These are phyloP conservation scores for Dissophora ornata DNA, from an alignment of 192 early-diverging fungal species.

Conservation along the genomic window DNA sequence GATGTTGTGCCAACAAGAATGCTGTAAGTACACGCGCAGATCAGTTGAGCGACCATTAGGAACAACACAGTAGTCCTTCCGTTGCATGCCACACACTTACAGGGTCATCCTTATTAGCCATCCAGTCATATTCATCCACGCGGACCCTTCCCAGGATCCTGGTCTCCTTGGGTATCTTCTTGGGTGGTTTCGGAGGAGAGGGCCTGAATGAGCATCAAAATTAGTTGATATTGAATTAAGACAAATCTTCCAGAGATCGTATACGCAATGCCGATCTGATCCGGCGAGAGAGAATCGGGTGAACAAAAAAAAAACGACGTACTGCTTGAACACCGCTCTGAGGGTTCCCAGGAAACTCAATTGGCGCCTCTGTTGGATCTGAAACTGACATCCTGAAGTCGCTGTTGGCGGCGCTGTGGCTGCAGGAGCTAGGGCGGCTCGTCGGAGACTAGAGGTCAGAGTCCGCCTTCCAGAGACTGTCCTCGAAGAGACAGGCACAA, in stretches of 20 bases:
- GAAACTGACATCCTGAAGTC: constrained; percentile 9
- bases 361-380: constrained; percentile 29
- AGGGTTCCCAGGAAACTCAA: constrained; percentile 49
- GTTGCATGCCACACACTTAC: too few species aligned
- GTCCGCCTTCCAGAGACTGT: neutral
- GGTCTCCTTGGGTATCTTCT: constrained; percentile 52
- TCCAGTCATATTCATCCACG: constrained; percentile 64
- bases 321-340: constrained; percentile 45
- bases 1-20: too few species aligned
- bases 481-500: constrained; percentile 3
- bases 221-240: too few species aligned
- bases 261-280: too few species aligned
- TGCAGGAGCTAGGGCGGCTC: neutral
- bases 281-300: constrained; percentile 8
- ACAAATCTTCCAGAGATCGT: too few species aligned
- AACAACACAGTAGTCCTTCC: too few species aligned
- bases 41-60: too few species aligned
- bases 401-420: neutral
- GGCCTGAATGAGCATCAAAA: too few species aligned
- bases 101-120: constrained; percentile 60
- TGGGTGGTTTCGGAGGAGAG: constrained; percentile 52
- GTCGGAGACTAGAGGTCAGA: constrained; percentile 27
- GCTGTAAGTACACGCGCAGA: too few species aligned
- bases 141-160: constrained; percentile 54
- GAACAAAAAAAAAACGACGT: neutral